phyloP scores from a whole-genome alignment of 257 asterid genomes.

The Solanum megistacrolobum region DNA sequence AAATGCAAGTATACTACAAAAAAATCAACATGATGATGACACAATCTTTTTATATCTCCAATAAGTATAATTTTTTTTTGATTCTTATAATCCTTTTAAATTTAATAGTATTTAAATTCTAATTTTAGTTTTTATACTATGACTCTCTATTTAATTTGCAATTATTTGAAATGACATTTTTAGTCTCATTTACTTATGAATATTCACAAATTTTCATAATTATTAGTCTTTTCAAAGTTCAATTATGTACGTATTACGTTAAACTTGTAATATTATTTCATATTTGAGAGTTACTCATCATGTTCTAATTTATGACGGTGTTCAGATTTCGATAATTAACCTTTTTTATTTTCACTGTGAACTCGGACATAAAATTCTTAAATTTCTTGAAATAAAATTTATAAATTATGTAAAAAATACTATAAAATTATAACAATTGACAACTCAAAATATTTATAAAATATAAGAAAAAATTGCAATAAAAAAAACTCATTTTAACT shows the following conservation, averaged over 20 bases:
- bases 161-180: not conserved
- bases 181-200: not conserved
- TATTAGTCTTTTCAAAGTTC: too few species aligned
- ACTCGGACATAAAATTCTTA: not conserved
- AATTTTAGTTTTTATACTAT: not conserved
- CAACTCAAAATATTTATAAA: not conserved
- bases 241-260: too few species aligned
- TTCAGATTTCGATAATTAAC: too few species aligned
- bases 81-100: too few species aligned
- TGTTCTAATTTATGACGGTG: not conserved
- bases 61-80: too few species aligned
- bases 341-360: too few species aligned
- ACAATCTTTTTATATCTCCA: not conserved
- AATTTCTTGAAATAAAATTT: not conserved
- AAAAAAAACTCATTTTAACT: not conserved
- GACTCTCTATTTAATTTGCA: not conserved
- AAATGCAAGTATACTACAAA: not conserved
- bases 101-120: not conserved
- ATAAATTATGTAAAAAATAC: too few species aligned
- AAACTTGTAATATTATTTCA: not conserved
- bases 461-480: fast-evolving
- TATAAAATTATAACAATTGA: not conserved
- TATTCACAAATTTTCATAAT: not conserved
- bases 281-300: not conserved
- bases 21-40: not conserved